phyloP scores from a whole-genome alignment of 441 rosid species.

The Jatropha multifida region DNA sequence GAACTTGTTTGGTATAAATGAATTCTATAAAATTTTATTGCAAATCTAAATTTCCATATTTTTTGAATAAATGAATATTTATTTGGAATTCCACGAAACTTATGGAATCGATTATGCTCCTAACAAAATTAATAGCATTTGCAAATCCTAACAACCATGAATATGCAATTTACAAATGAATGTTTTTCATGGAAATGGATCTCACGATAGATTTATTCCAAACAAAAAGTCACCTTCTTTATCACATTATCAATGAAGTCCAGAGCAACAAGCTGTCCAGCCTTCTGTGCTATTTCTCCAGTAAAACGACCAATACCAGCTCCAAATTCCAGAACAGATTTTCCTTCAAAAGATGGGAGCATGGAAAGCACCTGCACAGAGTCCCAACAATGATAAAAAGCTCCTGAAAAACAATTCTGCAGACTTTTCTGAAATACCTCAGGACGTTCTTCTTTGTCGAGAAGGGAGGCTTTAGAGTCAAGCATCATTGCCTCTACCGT shows the following conservation, averaged over 20 bases:
- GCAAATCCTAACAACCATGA: too few relatives aligned
- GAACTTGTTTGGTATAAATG: too few relatives aligned
- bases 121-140: too few relatives aligned
- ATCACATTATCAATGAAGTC: slow-evolving; percentile 86
- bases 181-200: too few relatives aligned
- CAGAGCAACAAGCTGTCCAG: slow-evolving; percentile 70
- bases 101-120: too few relatives aligned
- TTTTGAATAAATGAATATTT: too few relatives aligned
- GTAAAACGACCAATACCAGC: slow-evolving; percentile 97
- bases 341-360: slow-evolving; percentile 80
- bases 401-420: too few relatives aligned
- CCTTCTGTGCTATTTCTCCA: slow-evolving; percentile 81
- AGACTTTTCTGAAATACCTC: slow-evolving; percentile 44
- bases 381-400: neutral
- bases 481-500: slow-evolving; percentile 96
- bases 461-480: slow-evolving; percentile 84
- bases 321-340: slow-evolving; percentile 81
- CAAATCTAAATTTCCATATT: too few relatives aligned
- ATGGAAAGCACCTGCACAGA: slow-evolving; percentile 62
- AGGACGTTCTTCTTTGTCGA: slow-evolving; percentile 96
- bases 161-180: too few relatives aligned
- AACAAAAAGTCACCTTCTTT: slow-evolving; percentile 57
- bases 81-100: too few relatives aligned
- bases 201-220: neutral
- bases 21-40: too few relatives aligned